phyloP scores from a whole-genome alignment of 129 eudicot genomes.

The Flaveria linearis region DNA sequence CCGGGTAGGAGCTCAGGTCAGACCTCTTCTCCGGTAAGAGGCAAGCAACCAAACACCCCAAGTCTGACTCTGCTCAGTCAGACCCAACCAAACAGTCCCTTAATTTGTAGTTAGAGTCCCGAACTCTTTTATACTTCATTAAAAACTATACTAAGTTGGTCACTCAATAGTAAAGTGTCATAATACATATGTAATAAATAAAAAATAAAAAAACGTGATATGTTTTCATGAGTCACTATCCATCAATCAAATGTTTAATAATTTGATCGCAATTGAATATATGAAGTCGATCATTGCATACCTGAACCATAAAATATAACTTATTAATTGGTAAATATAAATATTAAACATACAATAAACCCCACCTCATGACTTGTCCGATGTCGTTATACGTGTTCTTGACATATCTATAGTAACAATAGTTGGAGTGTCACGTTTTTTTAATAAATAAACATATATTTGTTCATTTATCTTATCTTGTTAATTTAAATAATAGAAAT shows the following conservation, averaged over 20 bases:
- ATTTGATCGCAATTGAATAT: slow-evolving; percentile 7
- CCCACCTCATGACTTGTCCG: neutral
- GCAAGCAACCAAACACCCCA: no score
- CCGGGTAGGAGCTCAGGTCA: no score
- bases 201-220: neutral
- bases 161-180: neutral
- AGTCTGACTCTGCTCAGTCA: no score
- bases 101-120: no score
- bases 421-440: neutral
- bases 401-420: neutral
- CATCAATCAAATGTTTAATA: neutral
- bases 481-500: neutral
- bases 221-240: neutral
- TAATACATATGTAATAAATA: neutral
- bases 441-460: no score
- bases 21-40: no score
- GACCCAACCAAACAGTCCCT: no score
- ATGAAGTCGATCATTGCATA: neutral
- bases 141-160: no score
- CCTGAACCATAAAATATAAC: neutral
- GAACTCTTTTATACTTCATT: no score
- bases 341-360: neutral
- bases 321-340: neutral
- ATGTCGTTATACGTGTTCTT: neutral
- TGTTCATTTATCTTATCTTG: neutral